Conservation (phyloP, 2,329 filamentous ascomycete genomes). For the Didymella pomorum region DNA sequence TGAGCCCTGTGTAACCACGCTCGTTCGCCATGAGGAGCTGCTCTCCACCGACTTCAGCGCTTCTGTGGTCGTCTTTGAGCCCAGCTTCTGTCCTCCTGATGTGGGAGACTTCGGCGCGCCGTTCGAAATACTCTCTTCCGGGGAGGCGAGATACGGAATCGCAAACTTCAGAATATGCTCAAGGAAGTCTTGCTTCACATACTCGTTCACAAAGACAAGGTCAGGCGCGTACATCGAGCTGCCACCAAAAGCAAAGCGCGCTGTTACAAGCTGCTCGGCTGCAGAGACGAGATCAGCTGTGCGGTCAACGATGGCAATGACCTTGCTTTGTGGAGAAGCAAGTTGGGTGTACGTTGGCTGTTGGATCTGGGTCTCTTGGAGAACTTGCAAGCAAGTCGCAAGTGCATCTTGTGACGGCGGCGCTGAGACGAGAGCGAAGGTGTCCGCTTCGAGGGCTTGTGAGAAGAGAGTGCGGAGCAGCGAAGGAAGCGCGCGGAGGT, state of each 20-base stretch:
- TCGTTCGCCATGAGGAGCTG: slow-evolving; percentile 32
- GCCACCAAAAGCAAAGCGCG: slow-evolving; percentile 64
- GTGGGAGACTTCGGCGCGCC: slow-evolving; percentile 18
- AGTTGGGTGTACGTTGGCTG: slow-evolving; percentile 41
- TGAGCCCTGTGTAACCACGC: slow-evolving; percentile 36
- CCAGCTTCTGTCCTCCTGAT: slow-evolving; percentile 18
- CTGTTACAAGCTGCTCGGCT: slow-evolving; percentile 61
- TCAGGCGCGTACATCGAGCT: slow-evolving; percentile 69
- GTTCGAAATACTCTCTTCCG: slow-evolving; percentile 18
- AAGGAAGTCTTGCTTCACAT: slow-evolving; percentile 63
- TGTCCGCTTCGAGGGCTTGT: slow-evolving; percentile 57
- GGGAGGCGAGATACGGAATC: slow-evolving; percentile 38
- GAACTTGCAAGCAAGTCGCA: slow-evolving; percentile 39
- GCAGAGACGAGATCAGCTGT: slow-evolving; percentile 63
- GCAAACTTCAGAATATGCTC: slow-evolving; percentile 57
- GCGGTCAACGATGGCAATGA: slow-evolving; percentile 67
- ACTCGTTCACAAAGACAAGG: slow-evolving; percentile 71
- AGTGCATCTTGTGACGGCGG: slow-evolving; percentile 40
- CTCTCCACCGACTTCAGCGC: slow-evolving; percentile 22
- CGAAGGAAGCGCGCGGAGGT: slow-evolving; percentile 46
- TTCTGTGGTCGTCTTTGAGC: slow-evolving; percentile 16
- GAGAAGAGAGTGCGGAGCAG: slow-evolving; percentile 52
- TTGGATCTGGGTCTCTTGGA: slow-evolving; percentile 38
- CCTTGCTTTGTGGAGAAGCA: slow-evolving; percentile 47
- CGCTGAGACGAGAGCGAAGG: slow-evolving; percentile 55